Evolutionary conservation across 179 eudicot genomes (phyloP).

Genomic region (Beta corolliflora): DNA sequence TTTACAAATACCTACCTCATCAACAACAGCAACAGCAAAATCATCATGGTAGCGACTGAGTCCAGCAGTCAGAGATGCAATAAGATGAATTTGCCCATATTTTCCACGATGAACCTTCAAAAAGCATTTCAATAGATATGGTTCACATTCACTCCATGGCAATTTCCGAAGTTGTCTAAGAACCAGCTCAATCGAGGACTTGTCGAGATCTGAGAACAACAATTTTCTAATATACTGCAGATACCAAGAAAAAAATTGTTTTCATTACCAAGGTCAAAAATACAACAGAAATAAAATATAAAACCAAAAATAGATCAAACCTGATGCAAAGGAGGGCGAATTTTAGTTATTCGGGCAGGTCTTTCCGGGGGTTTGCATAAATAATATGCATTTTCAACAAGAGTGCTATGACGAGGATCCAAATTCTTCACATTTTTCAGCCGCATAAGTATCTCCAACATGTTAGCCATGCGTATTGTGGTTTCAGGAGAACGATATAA

Average conservation of each 20-base stretch:
- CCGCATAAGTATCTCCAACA: slow-evolving; percentile 98
- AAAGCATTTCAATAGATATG: slow-evolving; percentile 90
- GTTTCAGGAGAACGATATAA: slow-evolving; percentile 98
- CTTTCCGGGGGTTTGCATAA: slow-evolving; percentile 94
- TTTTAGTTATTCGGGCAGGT: slow-evolving; percentile 91
- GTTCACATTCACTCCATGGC: slow-evolving; percentile 94
- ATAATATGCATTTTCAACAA: slow-evolving; percentile 98
- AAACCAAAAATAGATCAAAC: slow-evolving; percentile 36
- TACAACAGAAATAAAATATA: background rate
- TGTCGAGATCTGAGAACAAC: slow-evolving; percentile 92
- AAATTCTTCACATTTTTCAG: slow-evolving; percentile 94
- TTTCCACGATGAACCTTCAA: slow-evolving; percentile 96
- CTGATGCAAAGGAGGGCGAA: slow-evolving; percentile 99
- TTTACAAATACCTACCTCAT: slow-evolving; percentile 60
- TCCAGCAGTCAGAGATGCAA: slow-evolving; percentile 94
- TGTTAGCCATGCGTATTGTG: slow-evolving; percentile 85
- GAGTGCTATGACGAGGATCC: slow-evolving; percentile 99
- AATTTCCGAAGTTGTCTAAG: slow-evolving; percentile 96
- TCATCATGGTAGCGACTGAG: slow-evolving; percentile 95
- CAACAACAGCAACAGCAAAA: slow-evolving; percentile 96
- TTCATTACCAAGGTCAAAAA: slow-evolving; percentile 19
- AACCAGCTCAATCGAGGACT: slow-evolving; percentile 91
- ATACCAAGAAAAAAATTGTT: slow-evolving; percentile 22
- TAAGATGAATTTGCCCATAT: slow-evolving; percentile 94
- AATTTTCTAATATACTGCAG: slow-evolving; percentile 93